phyloP scores from a whole-genome alignment of 352 stramenopile species.

The Phytophthora ohioensis region DNA sequence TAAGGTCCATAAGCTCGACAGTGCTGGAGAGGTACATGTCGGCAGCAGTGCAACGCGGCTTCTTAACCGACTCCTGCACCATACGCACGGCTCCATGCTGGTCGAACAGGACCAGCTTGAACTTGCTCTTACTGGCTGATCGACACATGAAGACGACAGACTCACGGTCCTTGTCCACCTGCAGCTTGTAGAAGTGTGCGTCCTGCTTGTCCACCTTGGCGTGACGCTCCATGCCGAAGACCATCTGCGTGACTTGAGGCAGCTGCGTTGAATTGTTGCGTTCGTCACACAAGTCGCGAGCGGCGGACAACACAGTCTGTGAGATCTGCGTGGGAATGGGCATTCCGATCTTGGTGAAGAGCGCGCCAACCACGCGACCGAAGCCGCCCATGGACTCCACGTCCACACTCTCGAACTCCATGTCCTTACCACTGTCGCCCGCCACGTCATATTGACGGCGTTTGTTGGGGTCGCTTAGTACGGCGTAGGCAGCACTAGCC shows the following conservation, averaged over 20 bases:
- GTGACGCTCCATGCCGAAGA: slow-evolving; percentile 77
- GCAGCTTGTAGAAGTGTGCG: slow-evolving; percentile 88
- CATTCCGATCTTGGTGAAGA: slow-evolving; percentile 92
- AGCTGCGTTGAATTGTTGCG: slow-evolving; percentile 74
- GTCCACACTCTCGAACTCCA: slow-evolving; percentile 85
- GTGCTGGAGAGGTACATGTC: slow-evolving; percentile 89
- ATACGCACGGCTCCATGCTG: slow-evolving; percentile 77
- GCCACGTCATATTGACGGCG: slow-evolving; percentile 87
- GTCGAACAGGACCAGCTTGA: slow-evolving; percentile 91
- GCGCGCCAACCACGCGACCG: slow-evolving; percentile 81
- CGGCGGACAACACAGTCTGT: slow-evolving; percentile 81
- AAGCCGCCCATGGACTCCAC: slow-evolving; percentile 88
- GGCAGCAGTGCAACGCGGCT: slow-evolving; percentile 80
- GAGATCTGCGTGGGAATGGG: slow-evolving; percentile 91
- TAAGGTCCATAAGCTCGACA: slow-evolving; percentile 90
- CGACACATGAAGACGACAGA: slow-evolving; percentile 87
- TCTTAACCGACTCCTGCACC: slow-evolving; percentile 87
- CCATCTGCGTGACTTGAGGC: slow-evolving; percentile 65
- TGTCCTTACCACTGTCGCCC: slow-evolving; percentile 74
- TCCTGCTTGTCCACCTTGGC: slow-evolving; percentile 90
- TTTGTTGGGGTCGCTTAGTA: slow-evolving; percentile 90
- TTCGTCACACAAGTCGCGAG: slow-evolving; percentile 78
- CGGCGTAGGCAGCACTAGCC: slow-evolving; percentile 85
- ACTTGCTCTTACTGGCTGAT: slow-evolving; percentile 87
- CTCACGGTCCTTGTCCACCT: slow-evolving; percentile 74